phyloP scores from a whole-genome alignment of 768 basidiomycete genomes.

The Naematelia aurantialba region DNA sequence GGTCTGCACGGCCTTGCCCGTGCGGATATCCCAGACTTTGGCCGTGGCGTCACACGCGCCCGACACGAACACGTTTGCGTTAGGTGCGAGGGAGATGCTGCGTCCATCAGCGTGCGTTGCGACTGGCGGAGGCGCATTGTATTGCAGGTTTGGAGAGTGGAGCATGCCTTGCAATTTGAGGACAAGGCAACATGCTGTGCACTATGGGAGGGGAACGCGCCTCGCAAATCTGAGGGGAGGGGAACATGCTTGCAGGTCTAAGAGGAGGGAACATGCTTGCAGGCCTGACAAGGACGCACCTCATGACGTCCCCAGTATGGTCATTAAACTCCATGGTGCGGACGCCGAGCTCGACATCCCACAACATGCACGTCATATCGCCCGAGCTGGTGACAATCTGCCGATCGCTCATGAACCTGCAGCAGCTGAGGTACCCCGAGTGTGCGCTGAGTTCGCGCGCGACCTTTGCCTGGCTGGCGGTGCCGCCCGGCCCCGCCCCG shows the following conservation, averaged over 20 bases:
- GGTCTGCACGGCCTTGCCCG: constrained; percentile 94
- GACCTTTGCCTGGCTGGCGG: constrained; percentile 64
- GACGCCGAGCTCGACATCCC: constrained; percentile 98
- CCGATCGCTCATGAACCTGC: constrained; percentile 95
- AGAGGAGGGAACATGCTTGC: background rate
- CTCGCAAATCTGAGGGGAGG: background rate
- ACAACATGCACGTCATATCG: constrained; percentile 99
- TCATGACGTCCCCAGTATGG: constrained; percentile 99
- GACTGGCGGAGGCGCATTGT: no score
- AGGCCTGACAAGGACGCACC: constrained; percentile 61
- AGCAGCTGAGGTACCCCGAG: constrained; percentile 96
- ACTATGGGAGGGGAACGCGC: no score
- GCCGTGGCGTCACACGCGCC: constrained; percentile 98
- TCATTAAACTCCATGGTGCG: constrained; percentile 98
- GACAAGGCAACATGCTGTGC: no score
- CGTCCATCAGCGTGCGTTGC: background rate
- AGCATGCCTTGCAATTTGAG: no score
- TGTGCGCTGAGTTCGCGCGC: constrained; percentile 94
- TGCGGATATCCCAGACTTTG: constrained; percentile 98
- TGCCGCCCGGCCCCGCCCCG: constrained; percentile 55
- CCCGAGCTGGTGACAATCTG: constrained; percentile 98
- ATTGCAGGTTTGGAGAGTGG: no score
- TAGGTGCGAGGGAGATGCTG: constrained; percentile 90
- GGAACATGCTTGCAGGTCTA: background rate
- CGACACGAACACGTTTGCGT: constrained; percentile 94